A percentile compares a stretch with the other conserved stretches of the same genome.
phyloP scores from a whole-genome alignment of 495 filamentous ascomycete species.

The Talaromyces liani region DNA sequence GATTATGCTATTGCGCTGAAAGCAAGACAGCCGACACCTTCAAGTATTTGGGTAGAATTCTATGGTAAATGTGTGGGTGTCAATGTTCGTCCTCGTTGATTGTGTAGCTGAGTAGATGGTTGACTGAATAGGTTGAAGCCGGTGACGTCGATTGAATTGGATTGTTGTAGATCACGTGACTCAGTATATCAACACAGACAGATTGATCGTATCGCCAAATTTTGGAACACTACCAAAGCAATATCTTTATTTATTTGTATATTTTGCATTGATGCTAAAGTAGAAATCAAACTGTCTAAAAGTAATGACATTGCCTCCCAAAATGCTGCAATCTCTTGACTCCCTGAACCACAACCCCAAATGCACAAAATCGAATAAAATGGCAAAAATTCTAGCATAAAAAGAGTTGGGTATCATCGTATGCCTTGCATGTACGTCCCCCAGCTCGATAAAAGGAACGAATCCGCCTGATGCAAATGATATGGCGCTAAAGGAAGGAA shows the following conservation, averaged over 20 bases:
- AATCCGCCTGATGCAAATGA: background rate
- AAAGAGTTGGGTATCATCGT: slow-evolving; percentile 9
- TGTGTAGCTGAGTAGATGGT: background rate
- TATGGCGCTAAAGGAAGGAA: background rate
- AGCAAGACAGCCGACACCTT: background rate
- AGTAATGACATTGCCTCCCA: background rate
- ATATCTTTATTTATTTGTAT: background rate
- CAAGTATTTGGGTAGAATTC: too few relatives aligned
- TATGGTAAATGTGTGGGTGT: too few relatives aligned
- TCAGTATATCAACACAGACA: background rate
- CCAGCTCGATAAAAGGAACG: background rate
- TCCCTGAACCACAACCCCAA: background rate
- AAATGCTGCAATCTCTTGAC: background rate
- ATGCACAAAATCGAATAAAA: background rate
- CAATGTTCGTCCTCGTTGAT: background rate
- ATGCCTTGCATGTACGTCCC: background rate
- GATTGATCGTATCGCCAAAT: background rate
- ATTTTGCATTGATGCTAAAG: background rate
- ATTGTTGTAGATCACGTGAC: background rate
- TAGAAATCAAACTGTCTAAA: background rate
- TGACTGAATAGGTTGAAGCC: background rate
- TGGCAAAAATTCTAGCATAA: slow-evolving; percentile 3
- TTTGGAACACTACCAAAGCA: background rate
- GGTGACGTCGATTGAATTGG: slow-evolving; percentile 1
- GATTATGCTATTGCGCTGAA: background rate